Conservation (phyloP, 106 monocot species). For the Amphibolis antarctica region DNA sequence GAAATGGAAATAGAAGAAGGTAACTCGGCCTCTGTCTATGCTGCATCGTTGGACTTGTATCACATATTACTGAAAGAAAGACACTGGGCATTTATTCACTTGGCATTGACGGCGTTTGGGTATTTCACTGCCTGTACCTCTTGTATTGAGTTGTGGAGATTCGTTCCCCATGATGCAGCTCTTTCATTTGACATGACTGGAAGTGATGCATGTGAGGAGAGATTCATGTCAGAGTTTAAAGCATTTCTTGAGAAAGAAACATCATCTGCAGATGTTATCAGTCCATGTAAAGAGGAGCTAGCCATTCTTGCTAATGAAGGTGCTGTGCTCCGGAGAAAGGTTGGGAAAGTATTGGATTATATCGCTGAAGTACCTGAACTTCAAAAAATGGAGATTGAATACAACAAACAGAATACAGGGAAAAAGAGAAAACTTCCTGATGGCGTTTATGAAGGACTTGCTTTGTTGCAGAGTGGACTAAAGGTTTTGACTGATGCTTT, state of each 20-base stretch:
- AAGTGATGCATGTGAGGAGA: constrained; percentile 40
- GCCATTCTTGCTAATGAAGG: constrained; percentile 51
- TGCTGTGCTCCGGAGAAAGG: constrained; percentile 22
- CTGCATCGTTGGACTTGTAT: constrained; percentile 46
- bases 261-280: constrained; percentile 16
- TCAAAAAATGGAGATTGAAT: constrained; percentile 13
- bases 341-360: not conserved
- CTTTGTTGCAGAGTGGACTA: constrained; percentile 58
- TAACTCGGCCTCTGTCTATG: constrained; percentile 22
- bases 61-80: constrained; percentile 70
- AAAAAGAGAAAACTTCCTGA: constrained; percentile 64
- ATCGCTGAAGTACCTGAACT: constrained; percentile 10
- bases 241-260: constrained; percentile 69
- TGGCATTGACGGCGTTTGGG: constrained; percentile 55
- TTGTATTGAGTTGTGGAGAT: constrained; percentile 72
- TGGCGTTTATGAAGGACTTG: constrained; percentile 58
- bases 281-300: constrained; percentile 32
- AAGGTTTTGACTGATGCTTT: constrained; percentile 45
- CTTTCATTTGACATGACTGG: constrained; percentile 76
- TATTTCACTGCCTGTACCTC: constrained; percentile 77
- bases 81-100: constrained; percentile 80
- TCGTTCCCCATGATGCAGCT: constrained; percentile 78
- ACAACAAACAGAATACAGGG: constrained; percentile 11
- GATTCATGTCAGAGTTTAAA: constrained; percentile 73
- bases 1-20: constrained; percentile 53